Conservation (phyloP, 2,329 filamentous ascomycete genomes). For the Fusarium sp. region DNA sequence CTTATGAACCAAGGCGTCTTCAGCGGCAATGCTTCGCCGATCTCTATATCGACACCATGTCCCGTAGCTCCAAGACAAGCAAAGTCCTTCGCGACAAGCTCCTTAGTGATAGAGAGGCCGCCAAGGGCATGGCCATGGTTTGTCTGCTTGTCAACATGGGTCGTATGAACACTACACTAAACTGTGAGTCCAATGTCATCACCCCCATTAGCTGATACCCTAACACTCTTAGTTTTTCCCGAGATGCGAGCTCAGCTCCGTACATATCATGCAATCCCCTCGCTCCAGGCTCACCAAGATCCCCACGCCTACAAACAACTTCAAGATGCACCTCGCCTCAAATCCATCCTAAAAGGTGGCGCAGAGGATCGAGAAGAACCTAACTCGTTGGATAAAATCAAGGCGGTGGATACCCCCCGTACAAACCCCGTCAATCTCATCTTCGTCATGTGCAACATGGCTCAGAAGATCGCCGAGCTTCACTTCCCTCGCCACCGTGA, state of each 20-base stretch:
- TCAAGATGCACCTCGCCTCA: conserved; percentile 93
- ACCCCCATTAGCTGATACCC: neutral
- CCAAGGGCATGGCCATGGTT: conserved; percentile 99
- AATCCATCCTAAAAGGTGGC: conserved; percentile 96
- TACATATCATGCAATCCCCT: conserved; percentile 98
- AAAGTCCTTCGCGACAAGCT: conserved; percentile 98
- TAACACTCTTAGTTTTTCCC: conserved; percentile 79
- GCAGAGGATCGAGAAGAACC: conserved; percentile 91
- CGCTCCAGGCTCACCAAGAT: conserved; percentile 92
- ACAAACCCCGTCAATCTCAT: conserved; percentile 98
- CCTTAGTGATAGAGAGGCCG: conserved; percentile 87
- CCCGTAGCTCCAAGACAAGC: conserved; percentile 97
- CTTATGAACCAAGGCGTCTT: conserved; percentile 71
- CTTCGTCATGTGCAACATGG: conserved; percentile 90
- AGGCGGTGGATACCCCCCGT: conserved; percentile 68
- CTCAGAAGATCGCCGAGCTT: conserved; percentile 88
- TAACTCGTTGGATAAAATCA: conserved; percentile 83
- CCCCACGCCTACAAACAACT: conserved; percentile 97
- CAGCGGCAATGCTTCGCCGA: conserved; percentile 87
- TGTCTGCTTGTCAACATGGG: conserved; percentile 97
- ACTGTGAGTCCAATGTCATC: conserved; percentile 69
- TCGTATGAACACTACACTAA: conserved; percentile 98
- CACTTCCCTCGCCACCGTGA: conserved; percentile 88
- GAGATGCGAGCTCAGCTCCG: conserved; percentile 98
- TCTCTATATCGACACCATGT: conserved; percentile 98